Base-by-base conservation (phyloP, 345 rosid species). In the Euphorbia tirucalli region DNA sequence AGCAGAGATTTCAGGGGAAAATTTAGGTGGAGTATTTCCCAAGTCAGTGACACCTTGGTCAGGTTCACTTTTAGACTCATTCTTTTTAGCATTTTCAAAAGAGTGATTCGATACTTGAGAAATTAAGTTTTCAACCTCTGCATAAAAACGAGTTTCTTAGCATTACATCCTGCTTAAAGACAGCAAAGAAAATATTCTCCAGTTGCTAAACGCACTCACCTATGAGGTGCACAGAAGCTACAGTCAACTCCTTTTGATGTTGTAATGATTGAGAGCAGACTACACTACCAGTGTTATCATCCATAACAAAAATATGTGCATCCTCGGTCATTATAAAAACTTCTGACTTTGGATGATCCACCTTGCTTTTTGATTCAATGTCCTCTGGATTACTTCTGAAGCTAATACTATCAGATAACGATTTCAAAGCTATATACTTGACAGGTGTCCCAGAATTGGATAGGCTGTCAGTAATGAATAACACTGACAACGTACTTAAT, bases 241-340 rank as follows among this genome's bases (percentile, higher is more conserved):
- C 87, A 76, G 61, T 77, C 37, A 82, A 77, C 55, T 84, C 87
- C 80, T 79, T 78, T 74, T 74, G 75, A 69, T 75, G 75, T 77
- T 68, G 74, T 72, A 71, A 64, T 62, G 82, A 76, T 62, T 65
- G 83, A 25, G 87, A 78, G 75, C 80, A 69, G 65, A 88, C 54
- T 54, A 76, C 62, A 72, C 77, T 73, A 71, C 97, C 94, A 30
- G 81, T 82, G 60, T 74, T 79, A 69, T 83, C 86, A 78, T 90
- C 92, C 50, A 89, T 76, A 81, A 85, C 72, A 79, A 70, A 72
- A 74, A 89, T 58, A 76, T 81, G 61, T 25, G 91, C 89, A 71
- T 90, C 91, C 79, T 83, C 84, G 68, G 91, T 90, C 84, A 83
- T 77, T 77, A 83, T 80, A 65, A 87, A 83, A 41, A 88, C 64